These are phyloP conservation scores for Saccharata proteae DNA, from an alignment of 2,329 filamentous ascomycete genomes.

Conservation along the genomic window DNA sequence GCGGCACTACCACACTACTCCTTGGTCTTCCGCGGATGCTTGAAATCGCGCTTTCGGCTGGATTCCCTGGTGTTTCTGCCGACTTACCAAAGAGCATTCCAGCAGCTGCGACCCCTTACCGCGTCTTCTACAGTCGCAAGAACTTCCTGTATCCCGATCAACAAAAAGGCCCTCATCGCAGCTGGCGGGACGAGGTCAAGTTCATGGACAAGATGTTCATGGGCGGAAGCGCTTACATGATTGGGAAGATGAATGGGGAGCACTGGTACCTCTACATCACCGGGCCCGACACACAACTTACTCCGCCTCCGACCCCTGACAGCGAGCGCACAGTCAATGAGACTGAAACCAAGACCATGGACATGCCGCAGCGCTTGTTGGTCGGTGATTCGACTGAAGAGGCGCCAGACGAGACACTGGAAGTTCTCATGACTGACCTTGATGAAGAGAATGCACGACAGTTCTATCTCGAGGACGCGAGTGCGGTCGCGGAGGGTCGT, in stretches of 20 bases:
- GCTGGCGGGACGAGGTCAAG: constrained; percentile 93
- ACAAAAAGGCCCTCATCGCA: constrained; percentile 86
- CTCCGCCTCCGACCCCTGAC: constrained; percentile 67
- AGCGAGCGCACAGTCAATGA: constrained; percentile 32
- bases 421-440: constrained; percentile 57
- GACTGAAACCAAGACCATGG: constrained; percentile 47
- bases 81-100: constrained; percentile 53
- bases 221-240: constrained; percentile 95
- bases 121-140: constrained; percentile 98
- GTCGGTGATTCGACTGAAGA: constrained; percentile 30
- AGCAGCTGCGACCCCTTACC: constrained; percentile 76
- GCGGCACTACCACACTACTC: constrained; percentile 88
- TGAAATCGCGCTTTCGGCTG: constrained; percentile 84
- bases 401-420: constrained; percentile 61
- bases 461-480: constrained; percentile 69
- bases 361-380: constrained; percentile 45
- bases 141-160: constrained; percentile 94
- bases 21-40: constrained; percentile 81
- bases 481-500: constrained; percentile 75
- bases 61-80: constrained; percentile 73
- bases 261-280: constrained; percentile 99
- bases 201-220: constrained; percentile 86
- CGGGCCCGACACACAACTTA: constrained; percentile 65
- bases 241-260: constrained; percentile 99
- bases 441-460: constrained; percentile 54